These are phyloP conservation scores for Zopfochytrium polystomum DNA, from an alignment of 371 early-diverging fungal genomes.

Conservation along the genomic window DNA sequence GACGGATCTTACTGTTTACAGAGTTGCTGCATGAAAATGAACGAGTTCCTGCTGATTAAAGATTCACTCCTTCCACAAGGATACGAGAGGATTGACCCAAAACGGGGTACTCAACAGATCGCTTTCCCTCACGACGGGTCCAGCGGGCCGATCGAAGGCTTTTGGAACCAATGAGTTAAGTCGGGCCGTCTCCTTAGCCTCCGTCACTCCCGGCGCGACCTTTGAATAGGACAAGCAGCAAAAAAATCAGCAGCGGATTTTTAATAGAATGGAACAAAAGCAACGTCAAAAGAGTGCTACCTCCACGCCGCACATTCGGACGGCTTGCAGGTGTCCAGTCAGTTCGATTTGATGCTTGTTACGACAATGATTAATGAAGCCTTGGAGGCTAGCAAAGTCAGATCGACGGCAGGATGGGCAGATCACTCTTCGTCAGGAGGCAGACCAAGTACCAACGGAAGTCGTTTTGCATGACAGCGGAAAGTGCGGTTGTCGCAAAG, in stretches of 20 bases:
- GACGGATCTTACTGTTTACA: no score
- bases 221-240: no score
- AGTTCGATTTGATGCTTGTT: slow-evolving; percentile 67
- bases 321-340: slow-evolving; percentile 66
- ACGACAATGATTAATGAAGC: slow-evolving; percentile 78
- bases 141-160: slow-evolving; percentile 9
- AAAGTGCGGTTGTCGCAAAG: no score
- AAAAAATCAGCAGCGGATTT: no score
- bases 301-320: slow-evolving; percentile 63
- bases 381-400: slow-evolving; percentile 69
- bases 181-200: neutral
- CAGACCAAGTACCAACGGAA: neutral
- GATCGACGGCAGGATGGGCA: slow-evolving; percentile 49
- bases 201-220: no score
- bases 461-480: no score
- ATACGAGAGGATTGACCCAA: neutral
- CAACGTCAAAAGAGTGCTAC: slow-evolving; percentile 14
- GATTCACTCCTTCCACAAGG: neutral
- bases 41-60: no score
- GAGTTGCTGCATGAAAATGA: no score
- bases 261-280: neutral
- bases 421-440: slow-evolving; percentile 19
- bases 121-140: slow-evolving; percentile 12
- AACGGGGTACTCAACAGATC: no score
- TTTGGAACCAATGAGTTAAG: slow-evolving; percentile 8